A percentile compares a stretch with the other conserved stretches of the same genome.
Evolutionary conservation across 768 basidiomycete genomes (phyloP).

Genomic region (Lactifluus hygrophoroides): DNA sequence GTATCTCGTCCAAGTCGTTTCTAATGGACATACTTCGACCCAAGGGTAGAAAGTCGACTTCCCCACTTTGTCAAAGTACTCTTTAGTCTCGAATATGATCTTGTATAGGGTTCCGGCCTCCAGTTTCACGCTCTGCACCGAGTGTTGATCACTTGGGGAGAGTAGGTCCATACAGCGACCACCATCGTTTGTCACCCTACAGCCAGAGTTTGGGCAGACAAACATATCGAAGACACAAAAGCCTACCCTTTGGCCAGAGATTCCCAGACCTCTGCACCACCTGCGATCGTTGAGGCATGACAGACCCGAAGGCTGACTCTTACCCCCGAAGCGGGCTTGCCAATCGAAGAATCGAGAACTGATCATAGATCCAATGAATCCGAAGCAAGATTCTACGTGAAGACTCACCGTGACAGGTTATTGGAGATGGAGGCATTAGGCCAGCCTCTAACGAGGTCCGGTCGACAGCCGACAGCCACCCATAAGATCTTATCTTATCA

Average conservation of each 20-base stretch:
- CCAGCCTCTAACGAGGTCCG: too few relatives aligned
- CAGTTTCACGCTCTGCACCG: slow-evolving; percentile 38
- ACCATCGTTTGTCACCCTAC: slow-evolving; percentile 67
- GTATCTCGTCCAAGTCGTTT: not conserved
- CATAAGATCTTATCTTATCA: slow-evolving; percentile 12
- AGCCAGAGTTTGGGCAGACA: slow-evolving; percentile 9
- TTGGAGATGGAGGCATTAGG: slow-evolving; percentile 53
- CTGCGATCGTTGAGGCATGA: slow-evolving; percentile 26
- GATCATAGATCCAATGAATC: not conserved
- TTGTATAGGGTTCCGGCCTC: slow-evolving; percentile 62
- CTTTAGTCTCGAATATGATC: slow-evolving; percentile 73
- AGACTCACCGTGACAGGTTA: slow-evolving; percentile 79
- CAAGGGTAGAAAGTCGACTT: slow-evolving; percentile 80
- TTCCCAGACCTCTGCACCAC: slow-evolving; percentile 39
- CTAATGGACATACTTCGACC: slow-evolving; percentile 58
- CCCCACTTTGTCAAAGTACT: slow-evolving; percentile 62
- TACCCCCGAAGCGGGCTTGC: slow-evolving; percentile 72
- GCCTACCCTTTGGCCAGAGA: slow-evolving; percentile 52
- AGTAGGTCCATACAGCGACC: slow-evolving; percentile 79
- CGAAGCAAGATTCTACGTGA: not conserved
- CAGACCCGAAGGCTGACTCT: slow-evolving; percentile 52
- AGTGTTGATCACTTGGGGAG: slow-evolving; percentile 42
- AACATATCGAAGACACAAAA: not conserved
- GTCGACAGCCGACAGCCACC: too few relatives aligned
- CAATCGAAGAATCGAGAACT: slow-evolving; percentile 84